Evolutionary conservation across 306 rosid species (phyloP).

Genomic region (Oxytropis ochrocephala): DNA sequence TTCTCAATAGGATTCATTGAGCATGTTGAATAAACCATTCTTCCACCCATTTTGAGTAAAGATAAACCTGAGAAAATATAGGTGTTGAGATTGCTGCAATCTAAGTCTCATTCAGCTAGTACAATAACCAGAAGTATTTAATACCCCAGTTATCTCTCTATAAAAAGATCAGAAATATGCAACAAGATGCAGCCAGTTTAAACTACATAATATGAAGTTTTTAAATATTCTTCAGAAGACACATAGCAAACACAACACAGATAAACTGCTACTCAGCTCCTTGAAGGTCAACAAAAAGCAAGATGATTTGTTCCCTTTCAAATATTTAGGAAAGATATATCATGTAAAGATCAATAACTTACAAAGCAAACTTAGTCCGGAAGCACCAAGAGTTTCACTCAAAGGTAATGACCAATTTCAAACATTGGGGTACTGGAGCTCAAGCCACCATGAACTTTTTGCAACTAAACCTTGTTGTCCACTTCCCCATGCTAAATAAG

Average conservation of each 20-base stretch:
- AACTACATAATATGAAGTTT: neutral
- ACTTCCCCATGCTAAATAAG: neutral
- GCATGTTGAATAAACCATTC: slow-evolving; percentile 97
- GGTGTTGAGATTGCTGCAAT: slow-evolving; percentile 12
- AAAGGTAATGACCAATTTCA: neutral
- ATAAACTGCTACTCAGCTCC: neutral
- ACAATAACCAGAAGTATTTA: slow-evolving; percentile 5
- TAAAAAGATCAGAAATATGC: neutral
- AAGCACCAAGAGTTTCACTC: neutral
- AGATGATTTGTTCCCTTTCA: neutral
- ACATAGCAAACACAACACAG: neutral
- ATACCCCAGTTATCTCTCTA: neutral
- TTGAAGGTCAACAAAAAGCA: neutral
- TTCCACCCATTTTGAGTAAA: slow-evolving; percentile 89
- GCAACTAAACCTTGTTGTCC: neutral
- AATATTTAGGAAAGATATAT: neutral
- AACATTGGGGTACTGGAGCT: neutral
- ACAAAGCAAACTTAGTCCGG: neutral
- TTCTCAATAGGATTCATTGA: slow-evolving; percentile 98
- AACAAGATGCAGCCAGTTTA: slow-evolving; percentile 5
- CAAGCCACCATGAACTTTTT: slow-evolving; percentile 3
- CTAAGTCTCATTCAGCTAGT: neutral
- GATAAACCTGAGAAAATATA: slow-evolving; percentile 54
- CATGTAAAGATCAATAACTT: neutral
- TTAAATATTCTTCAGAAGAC: neutral